phyloP scores from a whole-genome alignment of 139 green algal species.

The Chlamydomonas sp. region DNA sequence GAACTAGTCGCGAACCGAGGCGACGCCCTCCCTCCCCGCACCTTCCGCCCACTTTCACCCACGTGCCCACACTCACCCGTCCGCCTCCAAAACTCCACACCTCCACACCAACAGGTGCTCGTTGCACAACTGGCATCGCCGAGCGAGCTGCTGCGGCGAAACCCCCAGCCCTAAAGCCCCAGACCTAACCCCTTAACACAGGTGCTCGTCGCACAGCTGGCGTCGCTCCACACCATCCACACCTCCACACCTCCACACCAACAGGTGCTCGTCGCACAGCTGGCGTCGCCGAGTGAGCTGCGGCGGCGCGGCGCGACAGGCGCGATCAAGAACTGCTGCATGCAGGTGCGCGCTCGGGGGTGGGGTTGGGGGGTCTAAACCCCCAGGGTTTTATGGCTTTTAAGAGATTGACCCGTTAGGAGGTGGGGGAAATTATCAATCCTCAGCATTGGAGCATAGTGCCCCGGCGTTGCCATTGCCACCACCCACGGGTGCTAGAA shows the following conservation, averaged over 20 bases:
- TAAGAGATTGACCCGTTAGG: no score
- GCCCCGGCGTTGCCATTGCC: no score
- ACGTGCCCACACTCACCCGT: background rate
- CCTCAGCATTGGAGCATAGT: no score
- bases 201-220: background rate
- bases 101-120: background rate
- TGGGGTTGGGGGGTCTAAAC: background rate
- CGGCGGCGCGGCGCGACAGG: slow-evolving; percentile 38
- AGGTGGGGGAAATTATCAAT: no score
- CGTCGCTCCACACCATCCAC: no score
- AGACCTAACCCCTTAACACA: background rate
- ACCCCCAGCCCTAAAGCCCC: background rate
- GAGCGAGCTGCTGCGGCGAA: background rate
- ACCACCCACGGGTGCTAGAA: no score
- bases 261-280: slow-evolving; percentile 3
- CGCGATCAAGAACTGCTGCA: slow-evolving; percentile 55
- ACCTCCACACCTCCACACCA: background rate
- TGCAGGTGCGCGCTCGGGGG: slow-evolving; percentile 17
- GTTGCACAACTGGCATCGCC: no score
- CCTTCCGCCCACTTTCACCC: background rate
- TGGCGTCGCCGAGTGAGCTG: slow-evolving; percentile 17
- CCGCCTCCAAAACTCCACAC: background rate
- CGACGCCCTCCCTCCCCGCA: background rate
- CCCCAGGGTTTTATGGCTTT: no score
- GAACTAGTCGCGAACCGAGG: background rate